phyloP scores from a whole-genome alignment of 2,329 filamentous ascomycete genomes.

The Apiospora sp. region DNA sequence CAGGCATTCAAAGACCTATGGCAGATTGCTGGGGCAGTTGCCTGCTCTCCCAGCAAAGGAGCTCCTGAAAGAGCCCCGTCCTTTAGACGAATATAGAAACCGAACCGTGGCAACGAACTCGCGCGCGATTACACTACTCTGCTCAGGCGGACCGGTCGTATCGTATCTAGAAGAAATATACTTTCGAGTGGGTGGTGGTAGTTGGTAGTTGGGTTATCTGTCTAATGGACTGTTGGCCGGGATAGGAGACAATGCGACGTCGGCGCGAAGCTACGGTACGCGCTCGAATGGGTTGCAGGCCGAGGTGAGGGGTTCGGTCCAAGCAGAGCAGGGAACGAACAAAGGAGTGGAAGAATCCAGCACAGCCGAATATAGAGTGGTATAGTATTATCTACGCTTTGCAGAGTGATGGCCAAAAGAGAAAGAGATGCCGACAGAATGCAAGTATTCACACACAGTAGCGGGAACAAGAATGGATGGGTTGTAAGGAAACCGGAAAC shows the following conservation, averaged over 20 bases:
- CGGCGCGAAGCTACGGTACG: constrained; percentile 22
- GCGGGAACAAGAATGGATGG: not conserved
- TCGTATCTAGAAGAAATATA: constrained; percentile 12
- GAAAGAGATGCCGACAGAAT: constrained; percentile 18
- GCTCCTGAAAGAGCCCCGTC: constrained; percentile 33
- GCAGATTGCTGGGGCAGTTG: constrained; percentile 41
- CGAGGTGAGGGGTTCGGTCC: constrained; percentile 24
- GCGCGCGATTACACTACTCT: constrained; percentile 20
- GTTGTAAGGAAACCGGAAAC: constrained; percentile 22
- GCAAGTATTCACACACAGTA: not conserved
- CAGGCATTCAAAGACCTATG: constrained; percentile 45
- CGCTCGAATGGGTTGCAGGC: constrained; percentile 18
- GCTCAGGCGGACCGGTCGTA: not conserved
- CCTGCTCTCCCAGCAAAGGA: constrained; percentile 45
- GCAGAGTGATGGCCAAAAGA: constrained; percentile 7
- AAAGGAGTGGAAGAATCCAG: constrained; percentile 31
- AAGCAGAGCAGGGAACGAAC: constrained; percentile 22
- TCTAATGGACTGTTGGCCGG: constrained; percentile 10
- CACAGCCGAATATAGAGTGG: constrained; percentile 29
- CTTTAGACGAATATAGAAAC: not conserved
- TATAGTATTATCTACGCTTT: constrained; percentile 23
- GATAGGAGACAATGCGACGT: constrained; percentile 19
- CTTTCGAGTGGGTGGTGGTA: not conserved
- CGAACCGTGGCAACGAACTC: constrained; percentile 12
- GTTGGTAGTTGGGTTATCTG: constrained; percentile 9